Evolutionary conservation across 148 eudicot species (phyloP), one percentile per base, ranked within the genome.

Genomic region (Arctostaphylos glauca): DNA sequence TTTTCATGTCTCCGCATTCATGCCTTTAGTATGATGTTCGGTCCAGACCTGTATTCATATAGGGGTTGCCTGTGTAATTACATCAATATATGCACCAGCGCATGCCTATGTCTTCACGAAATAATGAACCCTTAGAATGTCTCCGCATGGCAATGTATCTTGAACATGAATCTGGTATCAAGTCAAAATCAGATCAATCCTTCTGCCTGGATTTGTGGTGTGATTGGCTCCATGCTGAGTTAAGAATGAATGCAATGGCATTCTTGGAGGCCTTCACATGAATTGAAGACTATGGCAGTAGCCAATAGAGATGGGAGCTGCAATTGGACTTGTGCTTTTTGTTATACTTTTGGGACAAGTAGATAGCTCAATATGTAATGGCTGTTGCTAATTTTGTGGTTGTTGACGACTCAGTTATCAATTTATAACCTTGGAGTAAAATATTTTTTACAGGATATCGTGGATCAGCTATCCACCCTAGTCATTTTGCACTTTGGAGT

Each of bases 401-500:
- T 79, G 56, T 2, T 78, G 80, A 58, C 19, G 23, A 4, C 19
- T 70, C 5, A 53, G 43, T 41, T 53, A 53, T 52, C 59, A 18
- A 41, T 80, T 67, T 25, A 73, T 43, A 59, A 76, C 31, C 21
- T 70, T 21, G 19, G 49, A 9, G 18, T 81, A 21, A 62, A 53
- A 53, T 82, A 18, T 82, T n/a, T 66, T 78, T 75, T 82, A 58
- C 93, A 94, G 99, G 98, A 92, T 56, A 87, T 94, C 73, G 93
- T 90, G 62, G 97, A 96, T 82, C 94, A 93, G 86, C 89, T 94
- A 79, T 87, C 92, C 44, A 94, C 92, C 64, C 81, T 90, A 77
- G 91, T 88, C 84, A 93, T 94, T 85, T 55, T 91, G 77, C 92
- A 94, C 81, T 96, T 93, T 81, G 98, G 99, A 70, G 97, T 88